These are phyloP conservation scores for Astraeus odoratus DNA, from an alignment of 768 basidiomycete species.

Conservation along the genomic window DNA sequence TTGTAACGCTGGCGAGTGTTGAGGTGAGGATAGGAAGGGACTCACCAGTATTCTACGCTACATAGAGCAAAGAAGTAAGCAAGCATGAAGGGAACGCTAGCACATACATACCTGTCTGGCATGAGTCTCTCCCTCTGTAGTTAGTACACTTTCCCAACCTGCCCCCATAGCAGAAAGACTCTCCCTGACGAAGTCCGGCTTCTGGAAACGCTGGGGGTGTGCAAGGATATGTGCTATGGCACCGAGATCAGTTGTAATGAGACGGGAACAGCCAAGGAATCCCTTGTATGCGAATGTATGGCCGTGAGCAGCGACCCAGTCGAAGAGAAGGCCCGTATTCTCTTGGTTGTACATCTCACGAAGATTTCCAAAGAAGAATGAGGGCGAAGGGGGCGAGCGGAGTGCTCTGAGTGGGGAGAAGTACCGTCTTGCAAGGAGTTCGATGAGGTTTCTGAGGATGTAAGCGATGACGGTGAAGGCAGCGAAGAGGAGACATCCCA, in stretches of 20 bases:
- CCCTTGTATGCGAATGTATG: slow-evolving; percentile 46
- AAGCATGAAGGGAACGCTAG: neutral
- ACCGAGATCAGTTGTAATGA: slow-evolving; percentile 53
- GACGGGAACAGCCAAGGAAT: slow-evolving; percentile 44
- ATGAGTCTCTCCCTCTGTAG: slow-evolving; percentile 51
- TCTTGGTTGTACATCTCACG: slow-evolving; percentile 52
- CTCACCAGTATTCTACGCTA: slow-evolving; percentile 48
- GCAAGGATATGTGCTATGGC: slow-evolving; percentile 54
- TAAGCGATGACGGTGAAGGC: slow-evolving; percentile 4
- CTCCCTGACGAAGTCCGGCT: slow-evolving; percentile 52
- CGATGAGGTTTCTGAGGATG: slow-evolving; percentile 32
- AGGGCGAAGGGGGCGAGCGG: slow-evolving; percentile 38
- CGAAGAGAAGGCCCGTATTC: slow-evolving; percentile 40
- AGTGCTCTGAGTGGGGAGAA: slow-evolving; percentile 43
- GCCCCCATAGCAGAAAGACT: slow-evolving; percentile 45
- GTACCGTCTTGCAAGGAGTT: slow-evolving; percentile 37
- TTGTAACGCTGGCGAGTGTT: neutral
- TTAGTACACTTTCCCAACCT: slow-evolving; percentile 43
- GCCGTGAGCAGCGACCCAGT: slow-evolving; percentile 43
- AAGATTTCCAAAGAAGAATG: slow-evolving; percentile 48
- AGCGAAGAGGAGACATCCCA: neutral
- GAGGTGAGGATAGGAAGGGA: slow-evolving; percentile 5
- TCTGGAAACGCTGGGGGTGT: slow-evolving; percentile 51
- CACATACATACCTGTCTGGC: slow-evolving; percentile 36
- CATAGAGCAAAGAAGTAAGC: neutral